phyloP scores from a whole-genome alignment of 169 alveolate genomes.

The Plasmodium yoelii region DNA sequence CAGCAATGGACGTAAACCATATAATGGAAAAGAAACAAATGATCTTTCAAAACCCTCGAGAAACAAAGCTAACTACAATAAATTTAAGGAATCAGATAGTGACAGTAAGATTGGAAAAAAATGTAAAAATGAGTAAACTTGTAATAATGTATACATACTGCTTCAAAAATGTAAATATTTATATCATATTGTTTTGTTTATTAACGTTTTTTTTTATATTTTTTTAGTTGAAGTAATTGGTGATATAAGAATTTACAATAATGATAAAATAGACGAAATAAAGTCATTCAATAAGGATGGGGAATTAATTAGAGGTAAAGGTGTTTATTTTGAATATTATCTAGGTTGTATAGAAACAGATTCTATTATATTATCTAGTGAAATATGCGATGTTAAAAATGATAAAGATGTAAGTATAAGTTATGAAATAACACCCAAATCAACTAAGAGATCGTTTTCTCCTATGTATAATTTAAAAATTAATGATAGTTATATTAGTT shows the following conservation, averaged over 20 bases:
- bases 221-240: slow-evolving; percentile 53
- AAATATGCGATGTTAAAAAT: slow-evolving; percentile 53
- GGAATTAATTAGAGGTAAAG: slow-evolving; percentile 44
- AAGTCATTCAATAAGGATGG: slow-evolving; percentile 28
- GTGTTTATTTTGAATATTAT: slow-evolving; percentile 67
- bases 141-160: background rate
- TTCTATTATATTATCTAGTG: slow-evolving; percentile 60
- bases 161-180: background rate
- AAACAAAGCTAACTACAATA: background rate
- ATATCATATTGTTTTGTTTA: background rate
- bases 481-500: slow-evolving; percentile 44
- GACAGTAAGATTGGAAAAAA: slow-evolving; percentile 39
- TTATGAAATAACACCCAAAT: slow-evolving; percentile 51
- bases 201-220: background rate
- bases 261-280: slow-evolving; percentile 52
- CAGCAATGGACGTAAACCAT: slow-evolving; percentile 20
- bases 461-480: slow-evolving; percentile 63
- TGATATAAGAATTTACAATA: slow-evolving; percentile 24
- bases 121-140: background rate
- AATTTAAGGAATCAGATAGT: slow-evolving; percentile 8
- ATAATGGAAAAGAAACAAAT: background rate
- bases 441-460: slow-evolving; percentile 62
- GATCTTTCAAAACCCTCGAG: background rate
- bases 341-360: slow-evolving; percentile 70
- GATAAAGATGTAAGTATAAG: slow-evolving; percentile 45